These are phyloP conservation scores for Populus deltoides DNA, from an alignment of 345 rosid species.

Conservation along the genomic window DNA sequence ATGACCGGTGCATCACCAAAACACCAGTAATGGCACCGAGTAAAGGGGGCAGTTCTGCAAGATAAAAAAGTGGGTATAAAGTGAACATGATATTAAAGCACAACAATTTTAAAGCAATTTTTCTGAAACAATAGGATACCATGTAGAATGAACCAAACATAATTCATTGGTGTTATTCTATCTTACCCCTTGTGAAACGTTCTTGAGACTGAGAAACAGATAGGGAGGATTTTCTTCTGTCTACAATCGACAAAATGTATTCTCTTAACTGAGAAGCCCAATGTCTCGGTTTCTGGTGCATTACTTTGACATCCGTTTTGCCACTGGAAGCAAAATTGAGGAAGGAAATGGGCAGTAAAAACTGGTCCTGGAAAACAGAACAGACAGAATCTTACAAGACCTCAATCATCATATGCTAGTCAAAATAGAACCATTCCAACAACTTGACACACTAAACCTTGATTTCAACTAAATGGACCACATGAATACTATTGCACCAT, in stretches of 20 bases:
- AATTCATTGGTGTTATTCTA: not conserved
- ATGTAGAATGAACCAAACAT: not conserved
- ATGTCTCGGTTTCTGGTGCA: constrained; percentile 25
- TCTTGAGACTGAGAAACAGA: constrained; percentile 42
- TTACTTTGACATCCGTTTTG: constrained; percentile 39
- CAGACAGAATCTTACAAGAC: constrained; percentile 12
- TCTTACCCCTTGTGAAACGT: constrained; percentile 35
- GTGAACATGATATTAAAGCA: not conserved
- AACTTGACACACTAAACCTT: no score
- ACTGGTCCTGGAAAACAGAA: constrained; percentile 48
- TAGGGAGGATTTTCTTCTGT: constrained; percentile 47
- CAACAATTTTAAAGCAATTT: not conserved
- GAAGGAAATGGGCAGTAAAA: constrained; percentile 37
- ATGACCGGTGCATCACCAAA: constrained; percentile 67
- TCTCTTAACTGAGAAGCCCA: constrained; percentile 75
- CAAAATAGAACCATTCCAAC: not conserved
- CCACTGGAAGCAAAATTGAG: constrained; percentile 45
- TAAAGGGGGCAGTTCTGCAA: constrained; percentile 55
- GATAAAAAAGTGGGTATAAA: constrained; percentile 8
- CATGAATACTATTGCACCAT: not conserved
- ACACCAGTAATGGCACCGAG: constrained; percentile 63
- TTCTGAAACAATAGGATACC: not conserved
- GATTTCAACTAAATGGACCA: not conserved
- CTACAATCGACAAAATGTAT: constrained; percentile 41
- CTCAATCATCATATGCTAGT: constrained; percentile 10